Conservation (phyloP, 2,329 filamentous ascomycete genomes). For the Ilyonectria destructans region DNA sequence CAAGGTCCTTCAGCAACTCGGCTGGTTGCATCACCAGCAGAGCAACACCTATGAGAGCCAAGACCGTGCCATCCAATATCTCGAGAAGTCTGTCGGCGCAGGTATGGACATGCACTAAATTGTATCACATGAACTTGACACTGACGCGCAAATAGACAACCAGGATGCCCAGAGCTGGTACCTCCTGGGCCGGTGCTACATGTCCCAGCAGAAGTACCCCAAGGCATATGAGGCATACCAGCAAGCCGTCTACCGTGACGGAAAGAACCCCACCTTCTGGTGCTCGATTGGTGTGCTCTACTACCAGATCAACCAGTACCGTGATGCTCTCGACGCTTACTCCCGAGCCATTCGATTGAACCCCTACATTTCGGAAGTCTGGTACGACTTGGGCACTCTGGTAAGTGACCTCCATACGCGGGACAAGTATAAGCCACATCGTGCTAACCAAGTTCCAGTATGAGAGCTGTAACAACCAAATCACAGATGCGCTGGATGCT, state of each 20-base stretch:
- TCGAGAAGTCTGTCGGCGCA: slow-evolving; percentile 95
- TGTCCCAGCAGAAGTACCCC: slow-evolving; percentile 99
- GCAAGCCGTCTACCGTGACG: slow-evolving; percentile 97
- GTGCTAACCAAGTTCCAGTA: slow-evolving; percentile 73
- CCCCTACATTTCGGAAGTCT: slow-evolving; percentile 98
- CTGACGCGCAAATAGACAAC: slow-evolving; percentile 76
- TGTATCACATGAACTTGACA: neutral
- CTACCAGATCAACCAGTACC: slow-evolving; percentile 99
- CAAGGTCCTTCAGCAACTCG: slow-evolving; percentile 97
- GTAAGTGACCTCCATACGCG: slow-evolving; percentile 68
- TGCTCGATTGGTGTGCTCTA: slow-evolving; percentile 99
- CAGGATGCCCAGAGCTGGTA: slow-evolving; percentile 99
- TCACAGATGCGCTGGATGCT: slow-evolving; percentile 94
- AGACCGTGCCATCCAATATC: slow-evolving; percentile 95
- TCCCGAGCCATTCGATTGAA: slow-evolving; percentile 96
- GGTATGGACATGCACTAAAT: slow-evolving; percentile 70
- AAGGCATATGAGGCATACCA: slow-evolving; percentile 99
- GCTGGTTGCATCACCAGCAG: slow-evolving; percentile 98
- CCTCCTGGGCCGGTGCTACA: slow-evolving; percentile 96
- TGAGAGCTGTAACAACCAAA: slow-evolving; percentile 99
- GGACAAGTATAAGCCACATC: neutral
- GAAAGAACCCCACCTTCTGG: slow-evolving; percentile 98
- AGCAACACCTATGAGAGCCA: slow-evolving; percentile 93
- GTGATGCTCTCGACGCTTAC: slow-evolving; percentile 97
- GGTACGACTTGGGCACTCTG: slow-evolving; percentile 97